Base-by-base conservation (phyloP, 1,284 basidiomycete species). In the Malassezia globosa region DNA sequence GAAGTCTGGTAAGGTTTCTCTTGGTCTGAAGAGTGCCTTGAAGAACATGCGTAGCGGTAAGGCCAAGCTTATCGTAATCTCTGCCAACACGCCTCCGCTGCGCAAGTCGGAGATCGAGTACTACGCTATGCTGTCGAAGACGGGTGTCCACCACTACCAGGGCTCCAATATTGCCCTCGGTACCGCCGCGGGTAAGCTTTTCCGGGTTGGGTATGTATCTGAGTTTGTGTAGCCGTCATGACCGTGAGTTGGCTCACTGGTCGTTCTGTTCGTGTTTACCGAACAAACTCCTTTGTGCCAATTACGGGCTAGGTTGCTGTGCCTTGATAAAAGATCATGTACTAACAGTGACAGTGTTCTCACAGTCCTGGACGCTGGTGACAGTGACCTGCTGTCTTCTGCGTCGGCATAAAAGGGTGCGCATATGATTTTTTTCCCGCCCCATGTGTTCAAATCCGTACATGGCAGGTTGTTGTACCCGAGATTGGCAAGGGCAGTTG, bases 21-120 rank as follows among this genome's bases (percentile, higher is more conserved):
- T 69, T 36, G 67, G 67, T 53, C 60, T 68, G 38, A 64, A 68
- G 61, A 63, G 61, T 53, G 87, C 92, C 47, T 80, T 99, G 69
- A 96, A 96, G 82, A 84, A 87, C 78, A 94, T 97, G 85, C 85
- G 94, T 72, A 85, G 77, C 66, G 92, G 94, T 75, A 95, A 95
- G 81, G 94, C 92, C 75, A 97, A 96, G 79, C 87, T 99, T 68
- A 84, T 99, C 72, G 79, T 99, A 74, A 96, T 99, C 74, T 89
- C 92, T 71, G 90, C 88, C 68, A 99, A 97, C 80, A 95, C 89
- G 77, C 94, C 92, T 53, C 94, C 94, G 59, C 82, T 97, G 61
- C 87, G 94, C 76, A 95, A 95, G 77, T 95, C 90, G 53, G 94
- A 99, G 81, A 80, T 99, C 59, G 94, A 99, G 80, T 99, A 97